These are phyloP conservation scores for Rusavskia elegans DNA, from an alignment of 495 filamentous ascomycete species.

Conservation along the genomic window DNA sequence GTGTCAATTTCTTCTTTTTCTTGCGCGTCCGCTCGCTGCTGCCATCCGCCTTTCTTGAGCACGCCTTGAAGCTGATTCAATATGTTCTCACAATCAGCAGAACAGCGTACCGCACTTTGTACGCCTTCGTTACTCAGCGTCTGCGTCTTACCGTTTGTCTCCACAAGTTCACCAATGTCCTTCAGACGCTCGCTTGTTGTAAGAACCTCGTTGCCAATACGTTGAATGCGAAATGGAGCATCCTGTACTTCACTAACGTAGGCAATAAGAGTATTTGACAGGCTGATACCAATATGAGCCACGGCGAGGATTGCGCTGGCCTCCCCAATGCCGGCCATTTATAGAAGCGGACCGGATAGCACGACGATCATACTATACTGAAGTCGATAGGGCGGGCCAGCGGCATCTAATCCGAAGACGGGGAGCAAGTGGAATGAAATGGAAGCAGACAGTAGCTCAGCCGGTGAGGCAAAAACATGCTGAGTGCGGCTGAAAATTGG, in stretches of 20 bases:
- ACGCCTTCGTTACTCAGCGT: slow-evolving; percentile 4
- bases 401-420: no score
- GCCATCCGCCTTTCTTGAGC: slow-evolving; percentile 2
- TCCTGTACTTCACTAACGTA: slow-evolving; percentile 5
- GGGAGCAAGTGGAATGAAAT: no score
- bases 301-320: slow-evolving; percentile 8
- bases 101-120: slow-evolving; percentile 4
- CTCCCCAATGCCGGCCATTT: slow-evolving; percentile 21
- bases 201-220: neutral
- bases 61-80: neutral
- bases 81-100: slow-evolving; percentile 2
- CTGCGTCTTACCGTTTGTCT: neutral
- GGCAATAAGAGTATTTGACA: slow-evolving; percentile 2
- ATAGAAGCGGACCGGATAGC: no score
- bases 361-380: no score
- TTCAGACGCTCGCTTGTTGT: no score
- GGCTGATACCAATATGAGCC: slow-evolving; percentile 7
- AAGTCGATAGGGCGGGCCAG: no score
- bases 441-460: no score
- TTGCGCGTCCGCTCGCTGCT: neutral
- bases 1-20: slow-evolving; percentile 1
- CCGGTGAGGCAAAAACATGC: no score
- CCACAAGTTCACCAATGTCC: no score
- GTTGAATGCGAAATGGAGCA: slow-evolving; percentile 1
- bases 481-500: no score